Conservation (phyloP, 2,329 filamentous ascomycete genomes). For the Orbilia blumenaviensis region DNA sequence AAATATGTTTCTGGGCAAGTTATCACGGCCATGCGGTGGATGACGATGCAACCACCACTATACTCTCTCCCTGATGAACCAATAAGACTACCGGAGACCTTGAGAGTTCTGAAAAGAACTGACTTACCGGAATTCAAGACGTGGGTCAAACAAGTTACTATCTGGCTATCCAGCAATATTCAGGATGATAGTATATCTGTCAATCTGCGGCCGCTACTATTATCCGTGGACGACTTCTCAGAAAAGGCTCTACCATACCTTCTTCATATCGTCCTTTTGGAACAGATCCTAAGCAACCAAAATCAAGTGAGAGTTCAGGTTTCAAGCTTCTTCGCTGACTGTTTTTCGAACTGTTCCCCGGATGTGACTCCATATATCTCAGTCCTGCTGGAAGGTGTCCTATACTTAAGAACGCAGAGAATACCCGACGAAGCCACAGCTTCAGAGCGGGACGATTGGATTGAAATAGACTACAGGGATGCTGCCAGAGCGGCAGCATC, state of each 20-base stretch:
- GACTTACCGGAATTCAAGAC: constrained; percentile 34
- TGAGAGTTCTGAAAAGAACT: constrained; percentile 17
- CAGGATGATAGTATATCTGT: constrained; percentile 47
- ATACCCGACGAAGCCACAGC: constrained; percentile 79
- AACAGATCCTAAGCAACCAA: constrained; percentile 72
- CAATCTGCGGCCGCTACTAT: constrained; percentile 30
- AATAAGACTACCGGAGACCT: constrained; percentile 20
- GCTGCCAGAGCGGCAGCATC: constrained; percentile 76
- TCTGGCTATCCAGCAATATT: constrained; percentile 48
- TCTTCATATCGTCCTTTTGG: constrained; percentile 79
- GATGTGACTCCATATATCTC: constrained; percentile 71
- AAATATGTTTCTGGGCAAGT: constrained; percentile 54
- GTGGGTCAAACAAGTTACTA: constrained; percentile 47
- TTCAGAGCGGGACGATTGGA: constrained; percentile 81
- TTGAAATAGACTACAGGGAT: constrained; percentile 79
- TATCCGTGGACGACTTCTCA: constrained; percentile 54
- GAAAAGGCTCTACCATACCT: constrained; percentile 71
- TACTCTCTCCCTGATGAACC: constrained; percentile 10
- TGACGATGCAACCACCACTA: constrained; percentile 49
- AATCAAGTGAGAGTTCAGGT: constrained; percentile 68
- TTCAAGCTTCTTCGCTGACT: constrained; percentile 72
- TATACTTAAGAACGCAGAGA: constrained; percentile 87
- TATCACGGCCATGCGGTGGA: constrained; percentile 62
- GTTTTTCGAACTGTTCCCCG: constrained; percentile 67
- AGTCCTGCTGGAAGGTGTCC: constrained; percentile 77